Evolutionary conservation across 305 asterid species (phyloP).

Genomic region (Solanum aculeatissimum): DNA sequence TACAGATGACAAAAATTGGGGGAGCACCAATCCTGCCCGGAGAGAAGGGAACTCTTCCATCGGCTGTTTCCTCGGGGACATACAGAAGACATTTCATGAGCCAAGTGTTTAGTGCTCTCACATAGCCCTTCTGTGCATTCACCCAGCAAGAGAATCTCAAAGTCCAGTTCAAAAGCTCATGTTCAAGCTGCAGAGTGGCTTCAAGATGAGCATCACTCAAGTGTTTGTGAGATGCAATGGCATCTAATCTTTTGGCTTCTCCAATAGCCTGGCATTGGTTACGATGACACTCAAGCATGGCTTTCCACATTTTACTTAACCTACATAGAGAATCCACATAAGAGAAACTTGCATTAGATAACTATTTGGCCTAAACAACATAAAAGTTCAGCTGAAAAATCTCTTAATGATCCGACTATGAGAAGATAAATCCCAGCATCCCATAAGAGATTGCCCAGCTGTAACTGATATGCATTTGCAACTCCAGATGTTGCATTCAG

Average conservation of each 20-base stretch:
- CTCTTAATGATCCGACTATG: not conserved
- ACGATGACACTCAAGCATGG: slow-evolving; percentile 87
- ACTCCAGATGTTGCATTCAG: not conserved
- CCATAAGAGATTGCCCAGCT: not conserved
- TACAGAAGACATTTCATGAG: slow-evolving; percentile 90
- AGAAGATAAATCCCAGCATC: not conserved
- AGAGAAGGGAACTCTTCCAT: slow-evolving; percentile 79
- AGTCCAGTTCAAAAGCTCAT: slow-evolving; percentile 74
- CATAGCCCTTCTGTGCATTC: slow-evolving; percentile 61
- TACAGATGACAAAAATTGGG: slow-evolving; percentile 63
- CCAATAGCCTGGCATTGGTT: slow-evolving; percentile 73
- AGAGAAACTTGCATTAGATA: not conserved
- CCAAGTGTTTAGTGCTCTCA: slow-evolving; percentile 70
- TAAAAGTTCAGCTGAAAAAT: not conserved
- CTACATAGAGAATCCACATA: slow-evolving; percentile 17
- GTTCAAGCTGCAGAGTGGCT: slow-evolving; percentile 78
- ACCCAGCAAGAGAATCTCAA: slow-evolving; percentile 71
- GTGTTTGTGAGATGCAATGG: slow-evolving; percentile 55
- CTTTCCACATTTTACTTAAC: slow-evolving; percentile 81
- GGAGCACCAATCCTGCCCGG: slow-evolving; percentile 96
- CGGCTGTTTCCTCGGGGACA: slow-evolving; percentile 88
- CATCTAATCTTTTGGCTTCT: slow-evolving; percentile 73
- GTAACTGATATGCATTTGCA: not conserved
- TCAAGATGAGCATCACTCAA: slow-evolving; percentile 63
- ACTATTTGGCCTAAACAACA: not conserved